A percentile compares a stretch with the other conserved stretches of the same genome.
These are phyloP conservation scores for Noccaea caerulescens DNA, from an alignment of 345 rosid genomes.

Conservation along the genomic window DNA sequence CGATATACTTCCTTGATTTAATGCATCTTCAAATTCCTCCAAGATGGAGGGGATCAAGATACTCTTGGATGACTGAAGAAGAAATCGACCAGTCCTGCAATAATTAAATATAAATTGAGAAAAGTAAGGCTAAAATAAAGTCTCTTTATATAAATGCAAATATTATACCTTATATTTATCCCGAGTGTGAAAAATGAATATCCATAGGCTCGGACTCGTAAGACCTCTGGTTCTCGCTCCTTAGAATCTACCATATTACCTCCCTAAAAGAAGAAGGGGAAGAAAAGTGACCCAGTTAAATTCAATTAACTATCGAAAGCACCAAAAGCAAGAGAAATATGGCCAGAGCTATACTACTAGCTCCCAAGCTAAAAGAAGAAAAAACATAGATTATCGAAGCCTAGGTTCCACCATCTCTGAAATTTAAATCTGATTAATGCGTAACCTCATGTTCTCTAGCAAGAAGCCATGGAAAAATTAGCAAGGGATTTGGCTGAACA, in stretches of 20 bases:
- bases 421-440: neutral
- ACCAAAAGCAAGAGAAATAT: conserved; percentile 18
- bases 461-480: neutral
- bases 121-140: neutral
- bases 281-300: neutral
- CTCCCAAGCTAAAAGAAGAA: conserved; percentile 18
- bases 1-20: conserved; percentile 82
- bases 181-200: conserved; percentile 87
- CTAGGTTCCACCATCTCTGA: conserved; percentile 21
- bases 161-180: conserved; percentile 76
- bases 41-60: conserved; percentile 59
- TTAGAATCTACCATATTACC: conserved; percentile 47
- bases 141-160: conserved; percentile 3
- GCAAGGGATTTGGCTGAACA: conserved; percentile 11
- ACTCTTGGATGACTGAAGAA: conserved; percentile 74
- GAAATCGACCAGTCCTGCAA: conserved; percentile 90
- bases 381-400: neutral
- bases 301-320: neutral
- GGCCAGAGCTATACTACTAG: conserved; percentile 15
- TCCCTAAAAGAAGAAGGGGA: conserved; percentile 53
- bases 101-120: conserved; percentile 20
- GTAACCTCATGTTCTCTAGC: conserved; percentile 13
- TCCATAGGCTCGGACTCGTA: conserved; percentile 88
- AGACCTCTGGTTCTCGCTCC: conserved; percentile 70
- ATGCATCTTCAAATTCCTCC: conserved; percentile 85